Percentiles rank a stretch among this genome's conserved stretches.
Evolutionary conservation across 108 stramenopile genomes (phyloP).

Genomic region (Aurantiochytrium sp.): DNA sequence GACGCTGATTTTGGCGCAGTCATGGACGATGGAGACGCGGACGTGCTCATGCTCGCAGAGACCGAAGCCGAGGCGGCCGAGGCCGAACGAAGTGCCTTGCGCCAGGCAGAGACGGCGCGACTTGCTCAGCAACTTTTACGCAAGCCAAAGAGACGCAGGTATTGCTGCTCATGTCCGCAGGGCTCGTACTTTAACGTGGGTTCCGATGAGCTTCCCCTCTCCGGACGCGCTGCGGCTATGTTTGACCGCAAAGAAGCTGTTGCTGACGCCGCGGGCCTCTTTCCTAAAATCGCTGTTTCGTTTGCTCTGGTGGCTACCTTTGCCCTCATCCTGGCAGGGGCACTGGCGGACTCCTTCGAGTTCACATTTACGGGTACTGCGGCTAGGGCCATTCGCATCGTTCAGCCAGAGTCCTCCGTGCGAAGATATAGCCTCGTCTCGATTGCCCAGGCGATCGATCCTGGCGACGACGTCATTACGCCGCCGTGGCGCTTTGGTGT

Average conservation of each 20-base stretch:
- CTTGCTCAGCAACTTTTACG: not conserved
- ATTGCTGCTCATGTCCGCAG: not conserved
- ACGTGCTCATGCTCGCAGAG: not conserved
- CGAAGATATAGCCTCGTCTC: constrained; percentile 61
- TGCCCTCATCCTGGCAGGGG: constrained; percentile 34
- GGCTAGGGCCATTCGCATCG: constrained; percentile 40
- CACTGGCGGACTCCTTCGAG: constrained; percentile 54
- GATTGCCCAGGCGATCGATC: constrained; percentile 53
- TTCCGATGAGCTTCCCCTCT: not conserved
- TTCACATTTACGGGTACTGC: constrained; percentile 78
- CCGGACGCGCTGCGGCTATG: not conserved
- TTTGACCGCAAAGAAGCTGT: not conserved
- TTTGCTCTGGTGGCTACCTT: not conserved
- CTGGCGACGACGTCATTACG: constrained; percentile 33
- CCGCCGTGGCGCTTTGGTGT: constrained; percentile 52
- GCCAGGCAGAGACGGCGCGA: not conserved
- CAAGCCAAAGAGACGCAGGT: not conserved
- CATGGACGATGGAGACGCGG: not conserved
- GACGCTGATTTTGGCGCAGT: not conserved
- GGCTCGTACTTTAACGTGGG: not conserved
- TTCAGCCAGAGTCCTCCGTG: constrained; percentile 48
- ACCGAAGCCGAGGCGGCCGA: not conserved
- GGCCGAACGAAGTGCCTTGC: not conserved
- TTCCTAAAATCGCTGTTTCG: constrained; percentile 32
- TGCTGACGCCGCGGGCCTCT: constrained; percentile 34